Percentiles rank a stretch among this genome's conserved stretches.
phyloP scores from a whole-genome alignment of 768 basidiomycete genomes.

The Termitomyces sp. region DNA sequence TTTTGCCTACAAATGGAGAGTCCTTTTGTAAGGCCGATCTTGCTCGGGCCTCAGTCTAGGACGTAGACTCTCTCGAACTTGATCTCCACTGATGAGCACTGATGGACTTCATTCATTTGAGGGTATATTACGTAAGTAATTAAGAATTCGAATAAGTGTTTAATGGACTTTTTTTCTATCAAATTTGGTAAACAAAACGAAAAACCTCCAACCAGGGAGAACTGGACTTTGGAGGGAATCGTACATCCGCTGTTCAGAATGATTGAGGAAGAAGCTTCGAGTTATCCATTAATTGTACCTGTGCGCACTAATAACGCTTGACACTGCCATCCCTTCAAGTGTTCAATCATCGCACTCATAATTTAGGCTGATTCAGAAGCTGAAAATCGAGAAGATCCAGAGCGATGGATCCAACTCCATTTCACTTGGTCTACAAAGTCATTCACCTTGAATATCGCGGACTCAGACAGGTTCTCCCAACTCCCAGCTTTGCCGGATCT shows the following conservation, averaged over 20 bases:
- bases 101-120: too few relatives aligned
- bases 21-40: neutral
- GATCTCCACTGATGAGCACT: too few relatives aligned
- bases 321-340: neutral
- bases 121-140: too few relatives aligned
- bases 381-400: constrained; percentile 13
- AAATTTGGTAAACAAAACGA: neutral
- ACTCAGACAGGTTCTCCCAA: constrained; percentile 66
- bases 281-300: neutral
- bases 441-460: constrained; percentile 62
- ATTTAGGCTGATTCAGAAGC: neutral
- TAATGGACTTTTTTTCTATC: too few relatives aligned
- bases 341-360: neutral
- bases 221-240: too few relatives aligned
- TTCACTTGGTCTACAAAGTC: constrained; percentile 72
- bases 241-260: neutral
- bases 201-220: neutral
- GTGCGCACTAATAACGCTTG: neutral
- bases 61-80: neutral
- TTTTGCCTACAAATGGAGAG: neutral
- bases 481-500: neutral
- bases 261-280: constrained; percentile 1
- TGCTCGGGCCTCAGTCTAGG: neutral
- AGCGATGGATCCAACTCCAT: constrained; percentile 55
- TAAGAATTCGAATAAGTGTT: too few relatives aligned